These are phyloP conservation scores for Aspergillus sp. DNA, from an alignment of 2,329 filamentous ascomycete genomes.

Conservation along the genomic window DNA sequence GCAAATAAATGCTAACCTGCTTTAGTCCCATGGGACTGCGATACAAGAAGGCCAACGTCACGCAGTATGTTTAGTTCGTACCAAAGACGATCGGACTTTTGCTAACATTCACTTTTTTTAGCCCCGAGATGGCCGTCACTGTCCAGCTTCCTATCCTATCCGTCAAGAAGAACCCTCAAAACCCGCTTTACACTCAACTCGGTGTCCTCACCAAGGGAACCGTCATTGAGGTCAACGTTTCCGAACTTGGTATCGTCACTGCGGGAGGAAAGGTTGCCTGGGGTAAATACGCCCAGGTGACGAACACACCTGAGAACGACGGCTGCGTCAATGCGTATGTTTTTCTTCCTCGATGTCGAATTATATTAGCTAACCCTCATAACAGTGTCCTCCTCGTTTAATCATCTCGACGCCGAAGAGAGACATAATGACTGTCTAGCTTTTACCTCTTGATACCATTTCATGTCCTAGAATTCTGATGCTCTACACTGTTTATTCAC, in stretches of 20 bases:
- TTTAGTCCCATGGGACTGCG: conserved; percentile 67
- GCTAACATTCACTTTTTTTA: conserved; percentile 17
- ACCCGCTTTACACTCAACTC: conserved; percentile 87
- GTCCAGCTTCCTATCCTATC: conserved; percentile 79
- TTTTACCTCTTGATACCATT: conserved; percentile 16
- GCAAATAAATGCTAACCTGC: neutral
- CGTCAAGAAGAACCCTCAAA: conserved; percentile 84
- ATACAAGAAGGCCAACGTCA: conserved; percentile 76
- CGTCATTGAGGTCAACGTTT: conserved; percentile 88
- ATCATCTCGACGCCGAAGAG: conserved; percentile 4
- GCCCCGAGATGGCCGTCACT: conserved; percentile 76
- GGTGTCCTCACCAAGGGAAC: conserved; percentile 86
- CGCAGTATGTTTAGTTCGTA: conserved; percentile 35
- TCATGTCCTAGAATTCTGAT: conserved; percentile 13
- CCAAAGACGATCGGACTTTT: neutral
- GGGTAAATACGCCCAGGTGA: conserved; percentile 78
- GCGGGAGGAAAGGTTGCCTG: conserved; percentile 90
- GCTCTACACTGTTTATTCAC: conserved; percentile 6
- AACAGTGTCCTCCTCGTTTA: conserved; percentile 20
- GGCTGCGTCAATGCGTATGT: conserved; percentile 60
- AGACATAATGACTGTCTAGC: neutral
- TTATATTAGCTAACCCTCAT: neutral
- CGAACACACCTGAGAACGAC: conserved; percentile 56
- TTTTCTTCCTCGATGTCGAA: neutral
- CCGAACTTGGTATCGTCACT: conserved; percentile 86